Conservation (phyloP, 208 protist species). For the Leishmania major region DNA sequence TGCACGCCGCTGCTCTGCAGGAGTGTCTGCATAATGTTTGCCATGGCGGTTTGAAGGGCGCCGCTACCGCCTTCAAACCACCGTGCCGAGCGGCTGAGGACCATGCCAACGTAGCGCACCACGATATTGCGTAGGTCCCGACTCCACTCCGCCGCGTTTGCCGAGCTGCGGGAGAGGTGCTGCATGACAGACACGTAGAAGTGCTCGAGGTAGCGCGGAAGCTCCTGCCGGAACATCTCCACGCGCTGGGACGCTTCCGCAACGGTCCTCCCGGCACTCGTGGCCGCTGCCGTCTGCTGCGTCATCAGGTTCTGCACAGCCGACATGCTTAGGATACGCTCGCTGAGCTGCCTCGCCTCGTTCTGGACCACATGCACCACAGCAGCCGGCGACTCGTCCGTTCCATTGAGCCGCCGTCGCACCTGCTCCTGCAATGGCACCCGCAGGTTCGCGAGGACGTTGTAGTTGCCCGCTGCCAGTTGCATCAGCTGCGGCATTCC, state of each 20-base stretch:
- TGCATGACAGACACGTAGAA: constrained; percentile 21
- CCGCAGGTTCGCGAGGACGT: constrained; percentile 11
- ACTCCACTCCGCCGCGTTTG: constrained; percentile 30
- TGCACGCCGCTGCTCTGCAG: constrained; percentile 5
- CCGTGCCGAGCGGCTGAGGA: constrained; percentile 22
- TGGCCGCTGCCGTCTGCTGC: background rate
- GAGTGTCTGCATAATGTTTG: background rate
- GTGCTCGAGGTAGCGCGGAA: constrained; percentile 24
- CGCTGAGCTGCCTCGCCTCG: constrained; percentile 8
- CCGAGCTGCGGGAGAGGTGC: constrained; percentile 11
- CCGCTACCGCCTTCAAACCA: constrained; percentile 37
- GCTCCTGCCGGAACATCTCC: constrained; percentile 12
- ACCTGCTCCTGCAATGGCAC: constrained; percentile 18
- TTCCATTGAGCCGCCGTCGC: constrained; percentile 8
- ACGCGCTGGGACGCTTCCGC: constrained; percentile 1
- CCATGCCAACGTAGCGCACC: constrained; percentile 35
- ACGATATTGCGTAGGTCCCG: constrained; percentile 27
- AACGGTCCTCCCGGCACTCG: background rate
- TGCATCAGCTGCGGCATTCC: constrained; percentile 17
- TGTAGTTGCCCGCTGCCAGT: constrained; percentile 11
- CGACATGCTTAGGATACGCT: constrained; percentile 9
- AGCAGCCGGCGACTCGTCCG: background rate
- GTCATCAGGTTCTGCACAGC: background rate
- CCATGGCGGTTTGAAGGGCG: constrained; percentile 13
- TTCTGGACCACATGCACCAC: constrained; percentile 12